Base-by-base conservation (phyloP, 805 yeast genomes). In the Komagataella pastoris region DNA sequence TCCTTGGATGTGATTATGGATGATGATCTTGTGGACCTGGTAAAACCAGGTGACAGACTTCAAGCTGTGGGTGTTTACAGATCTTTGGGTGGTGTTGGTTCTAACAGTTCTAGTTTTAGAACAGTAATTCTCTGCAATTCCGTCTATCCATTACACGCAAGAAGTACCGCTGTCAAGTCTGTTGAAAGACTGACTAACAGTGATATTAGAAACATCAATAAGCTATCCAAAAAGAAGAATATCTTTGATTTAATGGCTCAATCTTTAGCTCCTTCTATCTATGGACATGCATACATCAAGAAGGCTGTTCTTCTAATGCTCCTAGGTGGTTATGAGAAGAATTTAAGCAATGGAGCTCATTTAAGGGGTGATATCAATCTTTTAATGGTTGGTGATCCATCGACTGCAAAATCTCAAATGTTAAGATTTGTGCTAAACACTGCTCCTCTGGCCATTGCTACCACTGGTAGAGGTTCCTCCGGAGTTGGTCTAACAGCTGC, bases 401-500 rank as follows among this genome's bases (percentile, higher is more conserved):
- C 97, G 7, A 93, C 99, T 17, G 98, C 99, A 23, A 93, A 93
- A 67, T 90, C 97, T 3, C 99, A 93, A 70, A 83, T 93, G 72
- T 76, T 93, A 56, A 77, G 98, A 57, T 91, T 93, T 63, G 98
- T 93, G 17, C 74, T 93, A 55, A 93, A 91, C 65, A 91, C 98
- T 1, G 99, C 99, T 1, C 75, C 95, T 1, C 73, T 93, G 59
- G 98, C 98, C 3, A 89, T 93, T 59, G 97, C 98, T 24, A 93
- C 99, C 1, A 93, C 99, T 0, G 99, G 99, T 73, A 82, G 96
- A 66, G 99, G 99, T 56, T 91, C 98, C n/a, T 90, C 98, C 1
- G 99, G 99, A 66, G 99, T 93, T 47, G 99, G 99, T 88, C 77
- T 93, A 61, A 93, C 99, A 0, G 99, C 99, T 17, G 99, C 99